Percentiles rank a stretch among this genome's conserved stretches.
phyloP scores from a whole-genome alignment of 768 basidiomycete genomes.

The Cystoderma amianthinum region DNA sequence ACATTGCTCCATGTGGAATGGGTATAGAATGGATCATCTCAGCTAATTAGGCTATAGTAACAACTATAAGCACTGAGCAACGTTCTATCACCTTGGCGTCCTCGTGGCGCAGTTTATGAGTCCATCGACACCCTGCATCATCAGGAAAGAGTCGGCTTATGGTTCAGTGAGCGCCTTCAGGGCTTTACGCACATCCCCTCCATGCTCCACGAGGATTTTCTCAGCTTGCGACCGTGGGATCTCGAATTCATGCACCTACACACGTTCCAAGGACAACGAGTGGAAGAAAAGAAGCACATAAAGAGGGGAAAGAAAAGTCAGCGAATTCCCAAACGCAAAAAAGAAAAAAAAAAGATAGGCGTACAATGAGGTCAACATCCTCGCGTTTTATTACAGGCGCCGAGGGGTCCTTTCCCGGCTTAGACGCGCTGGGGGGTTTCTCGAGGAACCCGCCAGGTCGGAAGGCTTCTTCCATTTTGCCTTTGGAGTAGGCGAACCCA shows the following conservation, averaged over 20 bases:
- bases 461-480: constrained; percentile 60
- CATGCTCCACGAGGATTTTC: constrained; percentile 44
- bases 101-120: too few relatives aligned
- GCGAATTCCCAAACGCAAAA: constrained; percentile 1
- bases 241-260: constrained; percentile 64
- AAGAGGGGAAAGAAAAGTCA: too few relatives aligned
- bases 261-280: neutral
- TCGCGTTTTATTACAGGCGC: constrained; percentile 56
- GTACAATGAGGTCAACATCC: constrained; percentile 60
- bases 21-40: neutral
- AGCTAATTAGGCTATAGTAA: too few relatives aligned
- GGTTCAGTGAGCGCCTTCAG: constrained; percentile 32
- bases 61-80: too few relatives aligned
- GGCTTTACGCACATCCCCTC: constrained; percentile 46
- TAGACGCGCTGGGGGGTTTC: constrained; percentile 43
- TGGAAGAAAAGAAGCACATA: constrained; percentile 22
- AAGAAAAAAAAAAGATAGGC: constrained; percentile 11
- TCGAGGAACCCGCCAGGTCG: constrained; percentile 50
- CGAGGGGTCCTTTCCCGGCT: constrained; percentile 33
- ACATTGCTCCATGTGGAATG: too few relatives aligned
- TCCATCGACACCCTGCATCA: too few relatives aligned
- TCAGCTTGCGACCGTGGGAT: constrained; percentile 53
- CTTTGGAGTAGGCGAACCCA: constrained; percentile 62
- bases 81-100: too few relatives aligned
- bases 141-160: too few relatives aligned